Evolutionary conservation across 176 grass and related monocot genomes (phyloP), one percentile per base, ranked within the genome.

Genomic region (Echinochloa phyllopogon): DNA sequence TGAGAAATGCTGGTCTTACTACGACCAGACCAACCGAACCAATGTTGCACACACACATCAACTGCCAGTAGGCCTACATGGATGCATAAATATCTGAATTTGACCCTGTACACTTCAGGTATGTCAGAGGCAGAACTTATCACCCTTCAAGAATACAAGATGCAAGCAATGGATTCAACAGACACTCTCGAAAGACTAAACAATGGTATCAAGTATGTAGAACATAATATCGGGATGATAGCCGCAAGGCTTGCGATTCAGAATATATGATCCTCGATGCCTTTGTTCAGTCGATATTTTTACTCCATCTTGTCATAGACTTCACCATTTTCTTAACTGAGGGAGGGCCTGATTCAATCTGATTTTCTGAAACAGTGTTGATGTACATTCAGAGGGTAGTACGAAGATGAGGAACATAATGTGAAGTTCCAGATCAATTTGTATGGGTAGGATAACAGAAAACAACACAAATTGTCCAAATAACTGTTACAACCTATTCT

Each of bases 241-340:
- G 89, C 89, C 17, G 96, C 96, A 12, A 91, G 91, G 85, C 80
- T 98, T 15, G 96, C 96, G 16, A 94, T 98, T 90, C 96, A 98
- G 86, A 92, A 92, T 76, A 76, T 98, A 87, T 90, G 80, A 95
- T 82, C 38, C 10, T 71, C 45, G 2, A 0, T 64, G 2, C 20
- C 6, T 18, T 44, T 64, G 8, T 39, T 78, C 47, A 79, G 51
- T 62, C 25, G 10, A 42, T 52, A 60, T 56, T 60, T 47, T 39
- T 64, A 64, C 17, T 69, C 47, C 8, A 42, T 63, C 4, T 53
- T 51, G 2, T 63, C 69, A 16, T 55, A 76, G 40, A 10, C 12
- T 42, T 86, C 40, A 57, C n/a, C 61, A 20, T n/a, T 60, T 81
- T 61, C 21, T 63, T 14, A 8, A 56, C 24, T 76, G 3, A 69